Conservation (phyloP, 441 rosid species). For the Arabidopsis lyrata region DNA sequence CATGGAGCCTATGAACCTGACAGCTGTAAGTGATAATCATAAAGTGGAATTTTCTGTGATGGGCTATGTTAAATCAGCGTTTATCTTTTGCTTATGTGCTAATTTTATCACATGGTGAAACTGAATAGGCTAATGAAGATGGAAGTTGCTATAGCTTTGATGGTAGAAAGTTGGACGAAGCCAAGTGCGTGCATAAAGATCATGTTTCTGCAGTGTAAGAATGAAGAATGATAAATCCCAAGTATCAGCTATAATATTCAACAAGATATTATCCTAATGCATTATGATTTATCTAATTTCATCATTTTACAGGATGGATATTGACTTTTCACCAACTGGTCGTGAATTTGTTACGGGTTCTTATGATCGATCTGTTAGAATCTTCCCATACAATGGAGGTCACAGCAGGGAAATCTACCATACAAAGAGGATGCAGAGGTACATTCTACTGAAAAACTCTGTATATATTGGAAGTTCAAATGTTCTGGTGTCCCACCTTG, state of each 20-base stretch:
- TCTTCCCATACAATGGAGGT: conserved; percentile 90
- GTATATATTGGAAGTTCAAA: not conserved
- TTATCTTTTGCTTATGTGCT: not conserved
- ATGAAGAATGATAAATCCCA: conserved; percentile 44
- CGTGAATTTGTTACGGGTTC: conserved; percentile 98
- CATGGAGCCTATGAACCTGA: conserved; percentile 98
- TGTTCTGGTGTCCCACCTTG: conserved; percentile 16
- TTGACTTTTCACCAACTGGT: conserved; percentile 97
- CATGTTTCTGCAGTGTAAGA: conserved; percentile 99
- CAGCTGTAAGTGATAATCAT: conserved; percentile 71
- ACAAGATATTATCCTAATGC: conserved; percentile 2
- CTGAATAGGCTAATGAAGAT: conserved; percentile 93
- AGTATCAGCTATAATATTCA: not conserved
- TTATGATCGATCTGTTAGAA: conserved; percentile 94
- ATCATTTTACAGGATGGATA: conserved; percentile 77
- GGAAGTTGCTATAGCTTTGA: conserved; percentile 93
- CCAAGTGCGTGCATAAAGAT: conserved; percentile 93
- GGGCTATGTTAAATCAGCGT: not conserved
- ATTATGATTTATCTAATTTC: conserved; percentile 2
- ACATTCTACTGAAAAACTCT: conserved; percentile 16
- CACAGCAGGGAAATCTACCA: conserved; percentile 94
- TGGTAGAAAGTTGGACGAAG: conserved; percentile 83
- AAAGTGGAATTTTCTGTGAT: conserved; percentile 22
- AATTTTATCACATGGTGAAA: conserved; percentile 20
- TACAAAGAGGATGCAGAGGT: conserved; percentile 99